Percentiles rank a stretch among this genome's conserved stretches.
Evolutionary conservation across 225 moss, liverwort and hornwort genomes (phyloP).

Genomic region (Takakia lepidozioides): DNA sequence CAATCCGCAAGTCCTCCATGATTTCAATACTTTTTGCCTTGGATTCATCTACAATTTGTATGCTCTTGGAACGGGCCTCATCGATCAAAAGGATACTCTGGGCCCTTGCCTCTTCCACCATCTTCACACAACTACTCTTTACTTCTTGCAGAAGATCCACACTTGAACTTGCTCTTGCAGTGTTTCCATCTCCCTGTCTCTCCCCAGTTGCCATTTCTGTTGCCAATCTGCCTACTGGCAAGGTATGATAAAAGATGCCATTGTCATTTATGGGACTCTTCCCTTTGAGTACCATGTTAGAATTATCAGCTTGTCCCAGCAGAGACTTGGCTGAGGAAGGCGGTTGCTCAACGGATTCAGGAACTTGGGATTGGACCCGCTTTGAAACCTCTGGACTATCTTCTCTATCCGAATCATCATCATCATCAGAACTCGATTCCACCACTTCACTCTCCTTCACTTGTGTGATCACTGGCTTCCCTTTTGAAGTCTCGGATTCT

Average conservation of each 20-base stretch:
- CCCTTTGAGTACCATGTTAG: slow-evolving; percentile 15
- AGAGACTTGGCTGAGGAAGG: slow-evolving; percentile 14
- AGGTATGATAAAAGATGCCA: slow-evolving; percentile 8
- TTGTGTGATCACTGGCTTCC: slow-evolving; percentile 8
- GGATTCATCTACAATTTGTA: slow-evolving; percentile 37
- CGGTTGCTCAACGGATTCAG: slow-evolving; percentile 7
- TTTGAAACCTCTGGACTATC: slow-evolving; percentile 14
- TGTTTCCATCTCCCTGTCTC: slow-evolving; percentile 10
- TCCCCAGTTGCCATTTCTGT: slow-evolving; percentile 14
- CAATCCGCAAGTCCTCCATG: slow-evolving; percentile 36
- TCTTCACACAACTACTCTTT: slow-evolving; percentile 42
- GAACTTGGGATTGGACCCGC: slow-evolving; percentile 1
- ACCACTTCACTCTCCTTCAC: slow-evolving; percentile 21
- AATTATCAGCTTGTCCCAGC: slow-evolving; percentile 8
- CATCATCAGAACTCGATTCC: slow-evolving; percentile 31
- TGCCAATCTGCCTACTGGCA: slow-evolving; percentile 9
- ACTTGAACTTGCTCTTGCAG: slow-evolving; percentile 29
- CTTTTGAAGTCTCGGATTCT: neutral
- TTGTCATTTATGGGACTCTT: slow-evolving; percentile 3
- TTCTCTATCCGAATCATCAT: slow-evolving; percentile 29
- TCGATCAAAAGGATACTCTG: slow-evolving; percentile 36
- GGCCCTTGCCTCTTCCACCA: slow-evolving; percentile 51
- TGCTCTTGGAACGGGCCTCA: slow-evolving; percentile 30
- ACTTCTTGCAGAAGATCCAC: slow-evolving; percentile 35
- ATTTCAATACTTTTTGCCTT: slow-evolving; percentile 31